Base-by-base conservation (phyloP, 257 asterid species). In the Solanum sejunctum region DNA sequence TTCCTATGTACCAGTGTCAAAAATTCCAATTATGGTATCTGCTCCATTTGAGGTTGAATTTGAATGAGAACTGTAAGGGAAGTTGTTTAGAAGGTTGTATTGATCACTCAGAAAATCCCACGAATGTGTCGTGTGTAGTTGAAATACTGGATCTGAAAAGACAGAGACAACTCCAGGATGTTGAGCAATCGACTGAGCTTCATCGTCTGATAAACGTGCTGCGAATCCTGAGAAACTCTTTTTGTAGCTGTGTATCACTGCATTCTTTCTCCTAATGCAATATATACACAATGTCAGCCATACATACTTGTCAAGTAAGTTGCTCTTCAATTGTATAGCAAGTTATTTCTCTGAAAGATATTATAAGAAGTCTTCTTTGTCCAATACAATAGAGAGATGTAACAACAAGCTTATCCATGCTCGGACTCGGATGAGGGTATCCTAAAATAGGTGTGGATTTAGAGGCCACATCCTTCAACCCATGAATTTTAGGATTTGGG, bases 151-250 rank as follows among this genome's bases (percentile, higher is more conserved):
- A 84, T 94, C 98, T 20, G 91, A 93, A 49, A 96, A 94, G 23
- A 96, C 97, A 6, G 98, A 96, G 83, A 96, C 94, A 8, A 96
- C 98, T 80, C 95, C 99, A 0, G 94, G 93, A 47, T 54, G 85
- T 57, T 39, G 80, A 18, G 94, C 90, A 39, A 93, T 90, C 6
- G 92, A 85, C 67, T 82, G 32, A 6, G 93, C 99, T 87, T 96
- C 98, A 32, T 86, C 91, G 58, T 89, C 88, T 1, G 95, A 86
- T 84, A 96, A 85, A 69, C 88, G 90, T 39, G 98, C 97, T 1
- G 98, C 95, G 12, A 94, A 94, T 0, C 99, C 99, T 17, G 89
- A 75, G 83, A 94, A 94, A 8, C 97, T 97, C 0, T 90, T 89
- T 63, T 52, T 91, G 91, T 94, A 96, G 75, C 85, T 91, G 15